Evolutionary conservation across 1,139 yeast genomes (phyloP).

Genomic region (Blastobotrys indianensis): DNA sequence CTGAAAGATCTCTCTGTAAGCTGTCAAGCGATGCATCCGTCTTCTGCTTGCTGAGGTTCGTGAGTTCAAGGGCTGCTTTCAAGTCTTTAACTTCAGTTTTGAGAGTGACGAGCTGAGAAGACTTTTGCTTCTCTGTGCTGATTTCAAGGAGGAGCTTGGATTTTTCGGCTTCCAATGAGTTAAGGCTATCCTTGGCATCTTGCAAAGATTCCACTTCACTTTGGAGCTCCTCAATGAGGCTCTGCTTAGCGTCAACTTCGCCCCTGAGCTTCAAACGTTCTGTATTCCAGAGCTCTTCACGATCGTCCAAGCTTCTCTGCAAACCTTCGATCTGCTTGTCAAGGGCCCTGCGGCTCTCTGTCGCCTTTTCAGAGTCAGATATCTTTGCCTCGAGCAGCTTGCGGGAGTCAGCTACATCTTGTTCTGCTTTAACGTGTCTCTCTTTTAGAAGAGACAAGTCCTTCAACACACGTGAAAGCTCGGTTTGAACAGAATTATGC

Average conservation of each 20-base stretch:
- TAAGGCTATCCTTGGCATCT: slow-evolving; percentile 16
- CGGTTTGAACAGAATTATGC: slow-evolving; percentile 16
- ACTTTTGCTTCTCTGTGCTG: slow-evolving; percentile 21
- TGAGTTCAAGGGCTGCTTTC: slow-evolving; percentile 37
- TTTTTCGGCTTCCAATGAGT: slow-evolving; percentile 20
- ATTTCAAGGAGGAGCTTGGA: slow-evolving; percentile 21
- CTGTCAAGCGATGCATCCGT: slow-evolving; percentile 17
- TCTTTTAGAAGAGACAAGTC: slow-evolving; percentile 27
- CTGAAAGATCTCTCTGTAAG: slow-evolving; percentile 20
- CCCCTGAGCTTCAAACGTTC: slow-evolving; percentile 22
- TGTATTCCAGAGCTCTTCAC: slow-evolving; percentile 25
- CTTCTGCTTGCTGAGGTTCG: slow-evolving; percentile 25
- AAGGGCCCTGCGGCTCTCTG: slow-evolving; percentile 22
- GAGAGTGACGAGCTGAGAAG: slow-evolving; percentile 19
- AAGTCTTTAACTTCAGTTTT: slow-evolving; percentile 31
- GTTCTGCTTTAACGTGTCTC: slow-evolving; percentile 27
- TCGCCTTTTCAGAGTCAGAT: slow-evolving; percentile 24
- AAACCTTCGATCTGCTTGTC: slow-evolving; percentile 23
- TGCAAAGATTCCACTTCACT: slow-evolving; percentile 19
- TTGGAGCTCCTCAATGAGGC: slow-evolving; percentile 22
- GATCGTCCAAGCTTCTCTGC: slow-evolving; percentile 22
- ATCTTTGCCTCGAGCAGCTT: slow-evolving; percentile 27
- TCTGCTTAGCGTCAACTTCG: slow-evolving; percentile 26
- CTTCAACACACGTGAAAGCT: slow-evolving; percentile 18
- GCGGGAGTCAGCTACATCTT: slow-evolving; percentile 26